Conservation (phyloP, 129 eudicot genomes). For the Flaveria robusta region DNA sequence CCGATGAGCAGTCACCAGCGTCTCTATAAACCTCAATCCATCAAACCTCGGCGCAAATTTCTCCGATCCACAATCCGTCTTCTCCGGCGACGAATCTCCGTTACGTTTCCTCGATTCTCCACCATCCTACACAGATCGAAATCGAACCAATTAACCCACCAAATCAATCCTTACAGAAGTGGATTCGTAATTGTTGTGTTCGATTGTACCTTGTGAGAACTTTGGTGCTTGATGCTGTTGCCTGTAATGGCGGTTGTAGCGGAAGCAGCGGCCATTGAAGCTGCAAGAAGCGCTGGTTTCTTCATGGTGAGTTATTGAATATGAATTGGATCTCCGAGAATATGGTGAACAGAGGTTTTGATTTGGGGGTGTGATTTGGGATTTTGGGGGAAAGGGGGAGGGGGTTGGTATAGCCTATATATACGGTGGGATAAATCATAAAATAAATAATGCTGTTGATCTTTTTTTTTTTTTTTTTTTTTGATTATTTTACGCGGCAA, state of each 20-base stretch:
- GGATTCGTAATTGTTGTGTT: too few relatives aligned
- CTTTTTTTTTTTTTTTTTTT: neutral
- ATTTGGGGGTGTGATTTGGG: neutral
- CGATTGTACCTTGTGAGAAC: conserved; percentile 24
- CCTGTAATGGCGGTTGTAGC: conserved; percentile 26
- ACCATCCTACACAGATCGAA: conserved; percentile 26
- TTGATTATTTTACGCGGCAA: conserved; percentile 42
- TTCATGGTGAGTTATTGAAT: conserved; percentile 3
- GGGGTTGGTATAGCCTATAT: conserved; percentile 10
- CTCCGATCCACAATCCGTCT: conserved; percentile 47
- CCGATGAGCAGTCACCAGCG: conserved; percentile 88
- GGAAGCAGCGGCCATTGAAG: conserved; percentile 42
- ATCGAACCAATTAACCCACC: neutral
- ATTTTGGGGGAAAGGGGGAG: neutral
- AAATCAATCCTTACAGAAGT: too few relatives aligned
- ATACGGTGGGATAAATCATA: neutral
- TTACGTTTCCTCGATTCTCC: conserved; percentile 29
- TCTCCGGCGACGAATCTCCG: conserved; percentile 30
- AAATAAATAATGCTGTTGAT: conserved; percentile 1
- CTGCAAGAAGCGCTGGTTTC: conserved; percentile 36
- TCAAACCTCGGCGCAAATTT: conserved; percentile 85
- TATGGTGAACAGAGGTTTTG: neutral
- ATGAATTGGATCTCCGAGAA: neutral
- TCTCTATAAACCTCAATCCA: conserved; percentile 91
- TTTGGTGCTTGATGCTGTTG: conserved; percentile 13